Conservation (phyloP, 164 flowering plant genomes). For the Sextonia rubra region DNA sequence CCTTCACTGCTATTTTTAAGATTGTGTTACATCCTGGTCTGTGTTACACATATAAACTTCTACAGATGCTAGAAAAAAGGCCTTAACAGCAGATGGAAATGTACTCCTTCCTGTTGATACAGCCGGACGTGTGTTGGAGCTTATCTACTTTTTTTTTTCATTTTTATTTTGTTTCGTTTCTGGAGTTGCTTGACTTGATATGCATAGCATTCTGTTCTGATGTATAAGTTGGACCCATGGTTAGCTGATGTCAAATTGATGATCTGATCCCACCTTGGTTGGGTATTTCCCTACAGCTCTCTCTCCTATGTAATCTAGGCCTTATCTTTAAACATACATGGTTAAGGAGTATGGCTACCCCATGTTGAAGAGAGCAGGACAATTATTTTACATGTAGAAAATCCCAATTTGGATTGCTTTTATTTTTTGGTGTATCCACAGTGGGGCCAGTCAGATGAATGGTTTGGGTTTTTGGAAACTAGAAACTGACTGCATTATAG, state of each 20-base stretch:
- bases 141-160: slow-evolving; percentile 15
- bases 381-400: not conserved
- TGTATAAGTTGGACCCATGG: not conserved
- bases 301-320: not conserved
- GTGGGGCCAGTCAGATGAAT: not conserved
- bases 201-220: not conserved
- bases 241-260: not conserved
- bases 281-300: not conserved
- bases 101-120: slow-evolving; percentile 92
- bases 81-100: slow-evolving; percentile 73
- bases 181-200: no score
- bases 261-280: not conserved
- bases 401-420: not conserved
- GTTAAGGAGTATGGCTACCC: not conserved
- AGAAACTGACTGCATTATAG: no score
- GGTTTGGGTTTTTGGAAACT: no score
- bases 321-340: no score
- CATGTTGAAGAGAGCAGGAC: not conserved
- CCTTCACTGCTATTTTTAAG: not conserved
- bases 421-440: not conserved
- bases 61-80: slow-evolving; percentile 58
- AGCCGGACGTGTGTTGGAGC: slow-evolving; percentile 89
- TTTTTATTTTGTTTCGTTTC: not conserved
- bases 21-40: not conserved
- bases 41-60: not conserved